phyloP scores from a whole-genome alignment of 805 yeast genomes.

The Maudiozyma saulgeensis region DNA sequence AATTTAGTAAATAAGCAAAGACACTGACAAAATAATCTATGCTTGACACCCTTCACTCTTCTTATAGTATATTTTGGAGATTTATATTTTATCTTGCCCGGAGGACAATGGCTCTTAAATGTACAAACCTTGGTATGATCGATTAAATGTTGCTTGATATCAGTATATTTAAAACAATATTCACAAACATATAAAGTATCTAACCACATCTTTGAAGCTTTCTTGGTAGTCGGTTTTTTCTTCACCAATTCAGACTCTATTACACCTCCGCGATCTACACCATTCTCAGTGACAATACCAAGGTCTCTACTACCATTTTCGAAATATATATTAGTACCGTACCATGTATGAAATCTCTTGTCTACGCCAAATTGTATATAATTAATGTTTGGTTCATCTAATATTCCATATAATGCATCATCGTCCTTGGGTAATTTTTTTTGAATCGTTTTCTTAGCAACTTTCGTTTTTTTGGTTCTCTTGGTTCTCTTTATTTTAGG shows the following conservation, averaged over 20 bases:
- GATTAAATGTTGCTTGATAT: slow-evolving; percentile 34
- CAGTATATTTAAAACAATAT: slow-evolving; percentile 74
- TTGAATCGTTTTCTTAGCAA: background rate
- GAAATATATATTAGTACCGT: slow-evolving; percentile 76
- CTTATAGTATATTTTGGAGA: slow-evolving; percentile 50
- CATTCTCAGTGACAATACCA: slow-evolving; percentile 7
- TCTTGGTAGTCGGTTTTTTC: slow-evolving; percentile 11
- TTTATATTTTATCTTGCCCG: slow-evolving; percentile 64
- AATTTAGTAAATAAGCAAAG: slow-evolving; percentile 78
- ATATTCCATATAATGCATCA: slow-evolving; percentile 43
- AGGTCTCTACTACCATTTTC: slow-evolving; percentile 18
- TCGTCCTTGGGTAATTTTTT: slow-evolving; percentile 28
- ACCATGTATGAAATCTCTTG: slow-evolving; percentile 71
- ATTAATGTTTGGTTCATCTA: slow-evolving; percentile 52
- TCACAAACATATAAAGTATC: slow-evolving; percentile 65
- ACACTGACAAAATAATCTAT: slow-evolving; percentile 68
- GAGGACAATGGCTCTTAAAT: slow-evolving; percentile 36
- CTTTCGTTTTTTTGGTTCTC: slow-evolving; percentile 1
- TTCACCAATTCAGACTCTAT: slow-evolving; percentile 2
- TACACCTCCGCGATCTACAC: background rate
- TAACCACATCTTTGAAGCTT: slow-evolving; percentile 37
- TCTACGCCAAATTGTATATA: slow-evolving; percentile 56
- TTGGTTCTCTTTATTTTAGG: too few species aligned
- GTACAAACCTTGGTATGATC: slow-evolving; percentile 43
- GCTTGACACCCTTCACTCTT: slow-evolving; percentile 56